Conservation (phyloP, 257 asterid genomes). For the Solanum okadae region DNA sequence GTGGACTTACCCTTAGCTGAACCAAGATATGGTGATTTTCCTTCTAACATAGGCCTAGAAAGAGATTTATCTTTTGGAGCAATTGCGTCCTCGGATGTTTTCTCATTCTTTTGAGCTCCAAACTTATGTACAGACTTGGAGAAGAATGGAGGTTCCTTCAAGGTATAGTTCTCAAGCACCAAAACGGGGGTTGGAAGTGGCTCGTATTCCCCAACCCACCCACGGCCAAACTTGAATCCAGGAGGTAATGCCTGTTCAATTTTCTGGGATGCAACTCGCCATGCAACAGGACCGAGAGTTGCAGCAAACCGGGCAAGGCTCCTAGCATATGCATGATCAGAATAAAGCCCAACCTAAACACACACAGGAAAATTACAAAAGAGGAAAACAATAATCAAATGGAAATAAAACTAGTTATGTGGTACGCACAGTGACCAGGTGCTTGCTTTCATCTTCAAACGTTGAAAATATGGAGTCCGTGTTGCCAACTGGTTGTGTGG, state of each 20-base stretch:
- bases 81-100: constrained; percentile 17
- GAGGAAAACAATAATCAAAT: not conserved
- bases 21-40: constrained; percentile 32
- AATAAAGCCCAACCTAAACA: constrained; percentile 78
- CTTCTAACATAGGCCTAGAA: constrained; percentile 21
- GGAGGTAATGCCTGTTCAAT: constrained; percentile 86
- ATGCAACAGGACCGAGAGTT: constrained; percentile 79
- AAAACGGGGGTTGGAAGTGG: constrained; percentile 78
- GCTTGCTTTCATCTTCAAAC: constrained; percentile 88
- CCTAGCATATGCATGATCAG: constrained; percentile 86
- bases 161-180: constrained; percentile 45
- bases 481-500: constrained; percentile 37
- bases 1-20: constrained; percentile 34
- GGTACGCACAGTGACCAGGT: constrained; percentile 71
- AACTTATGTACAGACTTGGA: constrained; percentile 21
- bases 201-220: constrained; percentile 98
- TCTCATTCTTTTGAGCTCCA: constrained; percentile 28
- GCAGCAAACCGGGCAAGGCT: constrained; percentile 94
- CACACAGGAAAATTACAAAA: constrained; percentile 4
- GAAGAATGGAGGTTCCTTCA: constrained; percentile 62
- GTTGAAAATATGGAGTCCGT: constrained; percentile 67
- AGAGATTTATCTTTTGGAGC: constrained; percentile 18
- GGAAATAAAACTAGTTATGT: not conserved
- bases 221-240: constrained; percentile 77
- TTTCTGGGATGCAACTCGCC: constrained; percentile 81